Conservation (phyloP, 2,329 filamentous ascomycete species). For the Raffaelea arxii region DNA sequence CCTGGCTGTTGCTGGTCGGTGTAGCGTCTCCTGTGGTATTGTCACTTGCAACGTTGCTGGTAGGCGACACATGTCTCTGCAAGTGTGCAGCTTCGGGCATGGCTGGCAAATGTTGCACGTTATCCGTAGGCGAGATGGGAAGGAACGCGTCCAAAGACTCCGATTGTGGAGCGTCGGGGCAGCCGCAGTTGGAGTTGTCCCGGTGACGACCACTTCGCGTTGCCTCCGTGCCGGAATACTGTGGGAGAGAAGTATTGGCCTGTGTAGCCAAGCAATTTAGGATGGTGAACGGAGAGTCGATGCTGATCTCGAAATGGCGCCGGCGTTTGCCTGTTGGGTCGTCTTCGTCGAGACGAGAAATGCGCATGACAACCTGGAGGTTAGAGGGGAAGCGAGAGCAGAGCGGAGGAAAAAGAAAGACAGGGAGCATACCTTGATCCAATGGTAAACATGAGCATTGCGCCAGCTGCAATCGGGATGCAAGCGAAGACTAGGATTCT, state of each 20-base stretch:
- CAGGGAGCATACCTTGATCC: conserved; percentile 99
- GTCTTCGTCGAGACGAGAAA: conserved; percentile 72
- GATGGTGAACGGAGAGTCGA: conserved; percentile 89
- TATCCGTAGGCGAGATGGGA: conserved; percentile 53
- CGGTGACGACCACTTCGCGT: conserved; percentile 36
- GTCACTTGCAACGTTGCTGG: conserved; percentile 7
- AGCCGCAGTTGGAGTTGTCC: conserved; percentile 41
- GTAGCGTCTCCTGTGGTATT: background rate
- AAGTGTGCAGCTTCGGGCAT: conserved; percentile 50
- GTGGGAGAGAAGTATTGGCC: conserved; percentile 76
- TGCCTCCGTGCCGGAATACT: conserved; percentile 51
- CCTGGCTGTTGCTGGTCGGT: conserved; percentile 10
- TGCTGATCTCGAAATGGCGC: conserved; percentile 90
- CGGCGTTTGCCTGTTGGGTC: conserved; percentile 64
- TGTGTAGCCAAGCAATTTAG: conserved; percentile 90
- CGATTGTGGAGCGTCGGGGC: conserved; percentile 42
- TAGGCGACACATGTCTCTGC: background rate
- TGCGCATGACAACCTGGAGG: conserved; percentile 74
- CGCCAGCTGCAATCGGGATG: conserved; percentile 91
- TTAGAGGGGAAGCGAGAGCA: too few species aligned
- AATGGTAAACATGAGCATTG: conserved; percentile 89
- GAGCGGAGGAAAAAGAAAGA: too few species aligned
- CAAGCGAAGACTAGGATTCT: conserved; percentile 54
- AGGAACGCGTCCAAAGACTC: too few species aligned
- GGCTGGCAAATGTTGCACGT: conserved; percentile 31